A percentile compares a stretch with the other conserved stretches of the same genome.
These are phyloP conservation scores for Aechmea fasciata DNA, from an alignment of 176 grass and related monocot species.

Conservation along the genomic window DNA sequence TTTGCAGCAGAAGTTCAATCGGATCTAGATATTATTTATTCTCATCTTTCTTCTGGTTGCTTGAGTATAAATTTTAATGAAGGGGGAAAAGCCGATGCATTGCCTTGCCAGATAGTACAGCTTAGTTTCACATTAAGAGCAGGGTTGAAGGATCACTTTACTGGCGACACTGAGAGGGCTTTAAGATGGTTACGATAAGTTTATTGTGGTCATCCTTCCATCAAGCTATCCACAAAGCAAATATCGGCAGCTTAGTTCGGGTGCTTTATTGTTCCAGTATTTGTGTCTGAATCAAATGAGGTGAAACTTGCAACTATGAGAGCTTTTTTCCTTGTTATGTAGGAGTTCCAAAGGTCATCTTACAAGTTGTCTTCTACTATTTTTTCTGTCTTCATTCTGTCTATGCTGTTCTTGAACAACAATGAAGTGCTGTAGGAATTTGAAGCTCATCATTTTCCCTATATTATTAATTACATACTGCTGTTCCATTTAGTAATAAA, in stretches of 20 bases:
- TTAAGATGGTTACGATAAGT: constrained; percentile 11
- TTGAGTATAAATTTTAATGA: background rate
- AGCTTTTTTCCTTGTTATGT: constrained; percentile 15
- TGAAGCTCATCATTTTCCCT: background rate
- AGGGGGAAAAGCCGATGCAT: background rate
- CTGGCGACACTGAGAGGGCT: background rate
- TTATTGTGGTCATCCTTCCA: background rate
- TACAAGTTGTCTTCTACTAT: constrained; percentile 24
- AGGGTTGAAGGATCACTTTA: constrained; percentile 5
- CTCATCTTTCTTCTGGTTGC: constrained; percentile 12
- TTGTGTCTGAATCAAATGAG: constrained; percentile 27
- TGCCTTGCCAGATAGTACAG: background rate
- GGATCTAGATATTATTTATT: background rate
- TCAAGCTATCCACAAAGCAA: background rate
- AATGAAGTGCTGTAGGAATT: constrained; percentile 31
- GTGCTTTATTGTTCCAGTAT: background rate
- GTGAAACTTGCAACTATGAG: constrained; percentile 17
- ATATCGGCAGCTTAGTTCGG: constrained; percentile 5
- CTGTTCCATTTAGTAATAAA: constrained; percentile 41
- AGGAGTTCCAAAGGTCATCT: constrained; percentile 17
- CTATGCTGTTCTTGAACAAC: background rate
- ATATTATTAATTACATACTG: background rate
- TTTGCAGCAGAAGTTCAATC: constrained; percentile 8
- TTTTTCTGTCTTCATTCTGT: constrained; percentile 6
- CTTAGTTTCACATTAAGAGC: background rate